These are phyloP conservation scores for Microascus cirrosus DNA, from an alignment of 2,329 filamentous ascomycete genomes.

Conservation along the genomic window DNA sequence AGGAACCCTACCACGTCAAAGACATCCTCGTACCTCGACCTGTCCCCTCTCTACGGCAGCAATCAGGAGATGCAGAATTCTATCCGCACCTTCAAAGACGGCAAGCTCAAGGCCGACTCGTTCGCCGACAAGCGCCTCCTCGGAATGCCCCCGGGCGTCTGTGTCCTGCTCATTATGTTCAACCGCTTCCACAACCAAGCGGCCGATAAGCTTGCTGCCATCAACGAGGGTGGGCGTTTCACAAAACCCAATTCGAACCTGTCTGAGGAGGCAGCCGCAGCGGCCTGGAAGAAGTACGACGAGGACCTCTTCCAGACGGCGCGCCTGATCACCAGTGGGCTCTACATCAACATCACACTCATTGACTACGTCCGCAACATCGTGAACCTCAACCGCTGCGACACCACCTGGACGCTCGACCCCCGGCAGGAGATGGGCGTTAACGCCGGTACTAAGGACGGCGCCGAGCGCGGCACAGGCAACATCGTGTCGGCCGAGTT, in stretches of 20 bases:
- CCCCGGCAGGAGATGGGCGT: slow-evolving; percentile 59
- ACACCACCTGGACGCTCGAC: slow-evolving; percentile 73
- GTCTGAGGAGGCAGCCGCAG: slow-evolving; percentile 33
- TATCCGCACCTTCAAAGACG: slow-evolving; percentile 59
- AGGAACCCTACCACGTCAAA: slow-evolving; percentile 48
- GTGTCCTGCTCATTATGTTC: slow-evolving; percentile 66
- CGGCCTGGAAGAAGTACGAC: slow-evolving; percentile 58
- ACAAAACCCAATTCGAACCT: slow-evolving; percentile 45
- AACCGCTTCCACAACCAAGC: slow-evolving; percentile 82
- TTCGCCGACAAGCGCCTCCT: slow-evolving; percentile 62
- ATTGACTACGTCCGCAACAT: slow-evolving; percentile 73
- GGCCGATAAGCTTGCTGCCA: slow-evolving; percentile 65
- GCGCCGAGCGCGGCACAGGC: slow-evolving; percentile 60
- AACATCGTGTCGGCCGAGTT: slow-evolving; percentile 84
- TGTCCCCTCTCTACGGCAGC: slow-evolving; percentile 61
- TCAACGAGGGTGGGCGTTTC: slow-evolving; percentile 78
- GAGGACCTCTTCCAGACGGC: slow-evolving; percentile 73
- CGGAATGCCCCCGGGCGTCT: slow-evolving; percentile 61
- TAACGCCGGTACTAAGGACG: slow-evolving; percentile 37
- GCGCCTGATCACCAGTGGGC: slow-evolving; percentile 59
- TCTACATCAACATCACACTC: slow-evolving; percentile 71
- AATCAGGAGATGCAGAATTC: slow-evolving; percentile 54
- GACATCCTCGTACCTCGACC: slow-evolving; percentile 61
- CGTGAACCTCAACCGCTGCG: slow-evolving; percentile 43
- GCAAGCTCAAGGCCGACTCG: slow-evolving; percentile 60